These are phyloP conservation scores for Stentor roeselii DNA, from an alignment of 73 alveolate species.

Conservation along the genomic window DNA sequence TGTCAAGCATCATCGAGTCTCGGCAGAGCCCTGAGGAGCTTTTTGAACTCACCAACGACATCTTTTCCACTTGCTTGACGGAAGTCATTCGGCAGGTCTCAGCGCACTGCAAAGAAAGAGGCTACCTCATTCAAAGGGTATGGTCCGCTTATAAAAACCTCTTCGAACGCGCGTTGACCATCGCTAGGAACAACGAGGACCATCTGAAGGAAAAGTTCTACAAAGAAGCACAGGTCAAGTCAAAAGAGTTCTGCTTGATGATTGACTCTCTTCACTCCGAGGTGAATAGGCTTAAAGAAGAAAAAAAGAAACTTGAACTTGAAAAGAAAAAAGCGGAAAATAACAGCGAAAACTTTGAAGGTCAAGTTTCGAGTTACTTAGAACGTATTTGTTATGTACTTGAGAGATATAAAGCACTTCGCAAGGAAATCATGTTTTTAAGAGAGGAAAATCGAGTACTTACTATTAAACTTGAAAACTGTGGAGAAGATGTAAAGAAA, in stretches of 20 bases:
- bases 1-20: background rate
- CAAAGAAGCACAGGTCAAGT: background rate
- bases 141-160: background rate
- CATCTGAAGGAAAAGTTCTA: background rate
- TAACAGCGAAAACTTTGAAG: background rate
- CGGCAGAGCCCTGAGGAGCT: background rate
- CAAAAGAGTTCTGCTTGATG: background rate
- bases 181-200: background rate
- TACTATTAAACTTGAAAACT: background rate
- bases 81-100: background rate
- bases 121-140: background rate
- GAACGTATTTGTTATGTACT: background rate
- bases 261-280: no score
- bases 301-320: background rate
- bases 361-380: background rate
- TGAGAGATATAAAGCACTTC: background rate
- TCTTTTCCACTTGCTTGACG: background rate
- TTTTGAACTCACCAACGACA: background rate
- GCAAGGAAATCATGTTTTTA: background rate
- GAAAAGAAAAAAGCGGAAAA: background rate
- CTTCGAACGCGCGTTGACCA: background rate
- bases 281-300: background rate
- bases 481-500: background rate
- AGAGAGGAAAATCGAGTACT: background rate
- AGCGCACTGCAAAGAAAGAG: slow-evolving; percentile 2